Evolutionary conservation across 208 protist genomes (phyloP), one percentile per base, ranked within the genome.

Genomic region (Crithidia expoeki): DNA sequence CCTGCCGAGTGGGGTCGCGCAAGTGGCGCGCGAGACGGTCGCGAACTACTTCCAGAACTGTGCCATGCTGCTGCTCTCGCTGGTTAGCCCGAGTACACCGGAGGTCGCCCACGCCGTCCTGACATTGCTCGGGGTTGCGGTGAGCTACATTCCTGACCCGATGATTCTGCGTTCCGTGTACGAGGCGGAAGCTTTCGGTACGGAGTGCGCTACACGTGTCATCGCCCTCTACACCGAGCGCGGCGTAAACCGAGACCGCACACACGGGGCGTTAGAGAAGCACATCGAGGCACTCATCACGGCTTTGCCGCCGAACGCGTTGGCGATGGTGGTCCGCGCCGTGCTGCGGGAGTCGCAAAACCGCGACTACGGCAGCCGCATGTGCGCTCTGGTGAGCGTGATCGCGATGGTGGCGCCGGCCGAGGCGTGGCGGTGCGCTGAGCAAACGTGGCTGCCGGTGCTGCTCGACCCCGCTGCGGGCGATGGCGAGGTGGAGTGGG

Each of bases 401-500:
- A 59, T 82, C 19, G 80, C 84, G 11, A 62, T 65, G 6, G 62
- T 60, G 38, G 65, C 77, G 2, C 77, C 79, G 23, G 79, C 74
- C 4, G 69, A 68, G 23, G 71, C 84, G 49, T 76, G 86, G 72
- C 27, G 12, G 23, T 85, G 70, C 49, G 82, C 82, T 16, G 33
- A 79, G 21, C 50, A 30, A n/a, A 30, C 46, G 52, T 68, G 83
- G 57, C 58, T 86, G 28, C 82, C 79, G 23, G 72, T 79, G 49
- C 42, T 93, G 44, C 62, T 32, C 38, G 53, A 76, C 23, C 32
- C 40, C 32, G 30, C 49, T 12, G 67, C 65, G 4, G 42, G 60
- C 25, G 77, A 81, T 17, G 66, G 14, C 12, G 83, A 80, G 11
- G 53, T 85, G 27, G n/a, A 66, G 49, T 83, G 82, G 81, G 83